Base-by-base conservation (phyloP, 768 basidiomycete genomes). In the Amanita pallidorosea region DNA sequence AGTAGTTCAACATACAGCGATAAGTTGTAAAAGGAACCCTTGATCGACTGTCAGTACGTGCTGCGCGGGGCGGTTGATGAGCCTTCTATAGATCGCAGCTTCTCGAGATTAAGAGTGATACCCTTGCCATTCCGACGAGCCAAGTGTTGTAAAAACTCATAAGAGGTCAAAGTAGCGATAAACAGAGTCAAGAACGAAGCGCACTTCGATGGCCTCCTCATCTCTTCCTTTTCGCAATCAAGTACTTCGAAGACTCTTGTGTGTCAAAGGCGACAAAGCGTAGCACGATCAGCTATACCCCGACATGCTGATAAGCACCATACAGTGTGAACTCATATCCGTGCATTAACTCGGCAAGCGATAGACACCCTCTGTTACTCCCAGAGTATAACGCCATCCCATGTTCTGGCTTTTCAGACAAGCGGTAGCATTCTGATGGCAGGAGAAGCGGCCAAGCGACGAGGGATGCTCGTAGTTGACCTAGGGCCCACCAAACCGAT, bases 191-290 rank as follows among this genome's bases (percentile, higher is more conserved):
- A 42, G 34, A 7, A 45, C 5, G 7, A 23, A 6, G 43, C 63
- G 22, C 36, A 73, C 74, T 54, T 66, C 63, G 44, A 82, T 66
- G 5, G 79, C 79, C 41, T 81, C 77, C 44, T 68, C 67, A 56
- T 83, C 80, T 37, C 72, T 71, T 22, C 79, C 78, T 57, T 76
- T n/a, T 73, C 4, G 70, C 72, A 20, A 81, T 65, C 18, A 81
- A 70, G 61, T 74, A 83, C 56, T 83, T 83, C 7, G 81, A 74
- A 0, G 77, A 77, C 57, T 82, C 81, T 57, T 79, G 74, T 47
- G 83, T 66, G 53, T 71, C 73, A 54, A 83, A 81, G 22, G 81
- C 63, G 49, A 77, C 60, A 63, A 73, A 80, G 25, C 81, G 79
- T 49, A 70, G 54, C 53, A 78, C 59, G 62, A 49, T 35, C 33